Conservation (phyloP, 768 basidiomycete genomes). For the Phylloporus rhodoxanthus region DNA sequence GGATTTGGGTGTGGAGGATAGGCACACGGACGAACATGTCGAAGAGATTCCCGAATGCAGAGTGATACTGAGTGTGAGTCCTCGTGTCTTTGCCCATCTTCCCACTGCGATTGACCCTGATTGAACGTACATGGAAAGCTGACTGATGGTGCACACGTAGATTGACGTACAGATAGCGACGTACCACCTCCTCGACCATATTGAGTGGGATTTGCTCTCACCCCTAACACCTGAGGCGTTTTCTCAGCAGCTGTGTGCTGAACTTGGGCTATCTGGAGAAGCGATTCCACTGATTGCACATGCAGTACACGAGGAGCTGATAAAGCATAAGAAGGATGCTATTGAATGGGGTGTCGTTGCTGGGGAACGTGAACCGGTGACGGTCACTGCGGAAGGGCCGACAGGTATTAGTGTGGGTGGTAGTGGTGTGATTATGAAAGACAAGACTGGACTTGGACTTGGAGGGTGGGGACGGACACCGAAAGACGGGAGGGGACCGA, state of each 20-base stretch:
- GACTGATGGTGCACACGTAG: slow-evolving; percentile 35
- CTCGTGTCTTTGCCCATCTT: slow-evolving; percentile 8
- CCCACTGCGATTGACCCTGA: slow-evolving; percentile 10
- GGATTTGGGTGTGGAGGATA: slow-evolving; percentile 50
- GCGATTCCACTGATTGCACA: slow-evolving; percentile 86
- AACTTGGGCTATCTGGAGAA: slow-evolving; percentile 85
- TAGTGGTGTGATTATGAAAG: slow-evolving; percentile 59
- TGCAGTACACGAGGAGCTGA: slow-evolving; percentile 90
- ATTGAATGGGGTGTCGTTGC: slow-evolving; percentile 90
- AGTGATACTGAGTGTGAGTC: slow-evolving; percentile 69
- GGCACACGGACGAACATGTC: slow-evolving; percentile 39
- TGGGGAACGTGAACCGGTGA: slow-evolving; percentile 38
- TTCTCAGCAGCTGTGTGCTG: slow-evolving; percentile 69
- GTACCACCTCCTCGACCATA: slow-evolving; percentile 87
- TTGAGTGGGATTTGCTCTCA: slow-evolving; percentile 98
- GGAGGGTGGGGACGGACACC: slow-evolving; percentile 71
- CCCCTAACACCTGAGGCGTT: slow-evolving; percentile 86
- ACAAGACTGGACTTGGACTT: slow-evolving; percentile 76
- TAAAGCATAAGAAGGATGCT: slow-evolving; percentile 92
- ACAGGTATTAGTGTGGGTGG: slow-evolving; percentile 13
- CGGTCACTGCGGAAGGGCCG: slow-evolving; percentile 15
- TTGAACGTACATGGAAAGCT: slow-evolving; percentile 15
- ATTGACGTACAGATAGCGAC: slow-evolving; percentile 96
- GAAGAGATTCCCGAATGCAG: slow-evolving; percentile 73
- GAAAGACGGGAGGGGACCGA: slow-evolving; percentile 77